These are phyloP conservation scores for Nicotiana tabacum DNA, from an alignment of 257 asterid genomes.

Conservation along the genomic window DNA sequence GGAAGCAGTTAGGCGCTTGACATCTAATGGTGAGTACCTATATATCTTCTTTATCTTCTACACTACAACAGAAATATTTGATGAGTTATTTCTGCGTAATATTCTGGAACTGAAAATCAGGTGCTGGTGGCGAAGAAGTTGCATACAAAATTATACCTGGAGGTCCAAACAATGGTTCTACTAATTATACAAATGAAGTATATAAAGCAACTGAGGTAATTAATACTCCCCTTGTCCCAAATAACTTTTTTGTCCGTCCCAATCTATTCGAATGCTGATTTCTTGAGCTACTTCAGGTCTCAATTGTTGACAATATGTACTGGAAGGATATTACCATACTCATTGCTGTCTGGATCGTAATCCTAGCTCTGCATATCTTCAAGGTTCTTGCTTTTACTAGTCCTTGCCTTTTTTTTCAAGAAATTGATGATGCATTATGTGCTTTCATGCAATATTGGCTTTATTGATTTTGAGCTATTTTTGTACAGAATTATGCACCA, in stretches of 20 bases:
- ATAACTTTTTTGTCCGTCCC: not conserved
- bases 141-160: constrained; percentile 42
- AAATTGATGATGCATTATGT: not conserved
- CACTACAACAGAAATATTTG: not conserved
- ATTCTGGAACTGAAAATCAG: constrained; percentile 18
- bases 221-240: not conserved
- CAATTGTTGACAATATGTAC: constrained; percentile 36
- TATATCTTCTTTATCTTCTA: not conserved
- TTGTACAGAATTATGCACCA: constrained; percentile 35
- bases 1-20: constrained; percentile 44
- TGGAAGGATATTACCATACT: constrained; percentile 47
- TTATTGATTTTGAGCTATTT: not conserved
- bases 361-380: constrained; percentile 42
- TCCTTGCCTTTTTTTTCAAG: not conserved
- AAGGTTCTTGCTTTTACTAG: constrained; percentile 31
- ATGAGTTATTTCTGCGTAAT: constrained; percentile 4
- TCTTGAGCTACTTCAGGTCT: constrained; percentile 23
- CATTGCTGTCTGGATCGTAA: constrained; percentile 42
- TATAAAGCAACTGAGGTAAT: constrained; percentile 32
- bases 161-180: constrained; percentile 26
- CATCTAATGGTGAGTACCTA: constrained; percentile 32
- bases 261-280: not conserved
- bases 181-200: constrained; percentile 16
- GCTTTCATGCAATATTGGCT: not conserved
- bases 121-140: constrained; percentile 30